Evolutionary conservation across 352 stramenopile species (phyloP), one percentile per base, ranked within the genome.

Genomic region (Pythium rishiriense): DNA sequence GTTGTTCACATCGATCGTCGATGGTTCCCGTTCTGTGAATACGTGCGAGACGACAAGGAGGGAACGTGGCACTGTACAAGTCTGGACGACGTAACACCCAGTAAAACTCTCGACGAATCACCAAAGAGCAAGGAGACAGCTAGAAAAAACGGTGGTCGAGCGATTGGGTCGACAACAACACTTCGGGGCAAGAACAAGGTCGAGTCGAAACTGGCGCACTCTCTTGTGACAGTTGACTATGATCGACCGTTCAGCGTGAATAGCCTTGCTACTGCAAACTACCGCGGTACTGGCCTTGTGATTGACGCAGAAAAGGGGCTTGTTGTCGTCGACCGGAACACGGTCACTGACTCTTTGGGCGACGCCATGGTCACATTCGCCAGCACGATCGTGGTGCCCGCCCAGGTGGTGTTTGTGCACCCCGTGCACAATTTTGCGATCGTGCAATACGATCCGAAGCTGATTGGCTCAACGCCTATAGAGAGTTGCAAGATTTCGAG

Each of bases 351-450:
- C 58, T 87, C 84, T 35, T 72, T 97, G 28, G 88, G 89, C 28
- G 90, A 97, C 64, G 83, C 87, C 17, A 91, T 89, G 73, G 84
- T 98, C 19, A 96, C 91, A 12, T 94, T 98, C 61, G 90, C 88
- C 1, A 95, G 85, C 64, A 95, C 87, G n/a, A 88, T 95, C 17
- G 88, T 96, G 62, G 83, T 95, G 12, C 87, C 89, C 0, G 90
- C 84, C 11, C 78, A 88, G 21, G 85, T 97, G 0, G 75, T 96
- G n/a, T 97, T 97, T 55, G 87, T 97, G 1, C 93, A 98, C 62
- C 93, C 93, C 7, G 82, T 96, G 58, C 90, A 97, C 74, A 97
- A 98, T 68, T 97, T 98, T 58, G 86, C 87, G 9, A 94, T 98
- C 58, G 82, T 98, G 17, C 86, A 96, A 69, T 97, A 97, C 68